Base-by-base conservation (phyloP, 176 grass and related monocot species). In the Eleusine indica region DNA sequence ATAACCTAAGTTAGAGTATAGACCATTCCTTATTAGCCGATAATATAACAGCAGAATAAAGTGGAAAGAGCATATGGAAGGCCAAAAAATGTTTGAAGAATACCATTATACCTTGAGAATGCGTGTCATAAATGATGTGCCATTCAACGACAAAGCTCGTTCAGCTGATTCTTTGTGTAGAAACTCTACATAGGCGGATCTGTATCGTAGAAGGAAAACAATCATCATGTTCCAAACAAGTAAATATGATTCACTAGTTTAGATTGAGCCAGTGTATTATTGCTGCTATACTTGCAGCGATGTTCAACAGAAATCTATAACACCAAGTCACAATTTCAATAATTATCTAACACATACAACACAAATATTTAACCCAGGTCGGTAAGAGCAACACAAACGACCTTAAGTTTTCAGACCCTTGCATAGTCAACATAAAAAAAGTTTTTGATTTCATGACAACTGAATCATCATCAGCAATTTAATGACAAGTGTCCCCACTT, bases 91-190 rank as follows among this genome's bases (percentile, higher is more conserved):
- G 10, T 75, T 75, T 54, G 70, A 58, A 53, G 39, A 46, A 80
- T 35, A 79, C 25, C 30, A 84, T 29, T 11, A 75, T 97, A 92
- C 94, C 94, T 97, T 97, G 40, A 97, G 86, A 82, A 97, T 83
- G 7, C 94, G 92, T 10, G 94, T 91, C 92, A 97, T 97, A 87
- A 97, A 97, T 83, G 94, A 97, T 52, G 94, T 97, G 25, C 94
- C 94, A 87, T 94, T 97, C 61, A 97, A 74, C 9, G 94, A 92
- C 86, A 97, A 76, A 76, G 94, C 94, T 46, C 75, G 78, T 41
- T 97, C 94, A 83, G 94, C 92, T 28, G 94, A 94, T 77, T 94
- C 94, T 91, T 83, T 97, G 86, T 94, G 85, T 63, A 94, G 90
- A 75, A 97, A 97, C 74, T 97, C 94, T 14, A 97, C 81, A 48